A percentile compares a stretch with the other conserved stretches of the same genome.
phyloP scores from a whole-genome alignment of 148 eudicot species.

The Fagopyrum tataricum region DNA sequence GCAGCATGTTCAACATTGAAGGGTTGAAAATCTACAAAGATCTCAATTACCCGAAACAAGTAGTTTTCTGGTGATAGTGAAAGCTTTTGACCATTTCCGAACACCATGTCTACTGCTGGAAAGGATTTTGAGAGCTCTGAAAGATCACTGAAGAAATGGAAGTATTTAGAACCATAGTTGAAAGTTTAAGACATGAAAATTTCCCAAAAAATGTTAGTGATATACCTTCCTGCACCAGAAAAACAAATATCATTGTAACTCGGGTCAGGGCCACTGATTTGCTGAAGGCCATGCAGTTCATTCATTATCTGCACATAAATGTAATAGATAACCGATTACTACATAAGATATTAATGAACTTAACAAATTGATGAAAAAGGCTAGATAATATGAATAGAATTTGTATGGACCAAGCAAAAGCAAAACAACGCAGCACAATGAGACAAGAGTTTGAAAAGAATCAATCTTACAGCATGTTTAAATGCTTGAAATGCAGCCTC shows the following conservation, averaged over 20 bases:
- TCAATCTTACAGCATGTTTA: slow-evolving; percentile 69
- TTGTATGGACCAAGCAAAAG: not conserved
- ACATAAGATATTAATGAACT: slow-evolving; percentile 1
- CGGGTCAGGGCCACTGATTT: slow-evolving; percentile 83
- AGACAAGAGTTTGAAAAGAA: not conserved
- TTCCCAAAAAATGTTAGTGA: not conserved
- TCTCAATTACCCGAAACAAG: slow-evolving; percentile 58
- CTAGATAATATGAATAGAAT: not conserved
- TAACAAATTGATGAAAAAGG: not conserved
- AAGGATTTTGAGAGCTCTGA: slow-evolving; percentile 60
- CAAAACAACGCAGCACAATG: not conserved
- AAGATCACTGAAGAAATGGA: slow-evolving; percentile 44
- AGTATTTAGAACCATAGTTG: not conserved
- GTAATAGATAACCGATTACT: not conserved
- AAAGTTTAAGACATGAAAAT: not conserved
- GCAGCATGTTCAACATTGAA: too few species aligned
- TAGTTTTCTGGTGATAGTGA: slow-evolving; percentile 89
- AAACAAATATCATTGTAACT: slow-evolving; percentile 85
- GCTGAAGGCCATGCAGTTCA: slow-evolving; percentile 57
- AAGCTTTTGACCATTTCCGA: slow-evolving; percentile 60
- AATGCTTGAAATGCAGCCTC: slow-evolving; percentile 77
- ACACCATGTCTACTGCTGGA: slow-evolving; percentile 81
- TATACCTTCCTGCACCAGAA: slow-evolving; percentile 85
- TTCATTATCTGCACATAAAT: slow-evolving; percentile 45
- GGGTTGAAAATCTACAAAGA: not conserved